A percentile compares a stretch with the other conserved stretches of the same genome.
phyloP scores from a whole-genome alignment of 495 filamentous ascomycete species.

The Hypoxylon intermedium region DNA sequence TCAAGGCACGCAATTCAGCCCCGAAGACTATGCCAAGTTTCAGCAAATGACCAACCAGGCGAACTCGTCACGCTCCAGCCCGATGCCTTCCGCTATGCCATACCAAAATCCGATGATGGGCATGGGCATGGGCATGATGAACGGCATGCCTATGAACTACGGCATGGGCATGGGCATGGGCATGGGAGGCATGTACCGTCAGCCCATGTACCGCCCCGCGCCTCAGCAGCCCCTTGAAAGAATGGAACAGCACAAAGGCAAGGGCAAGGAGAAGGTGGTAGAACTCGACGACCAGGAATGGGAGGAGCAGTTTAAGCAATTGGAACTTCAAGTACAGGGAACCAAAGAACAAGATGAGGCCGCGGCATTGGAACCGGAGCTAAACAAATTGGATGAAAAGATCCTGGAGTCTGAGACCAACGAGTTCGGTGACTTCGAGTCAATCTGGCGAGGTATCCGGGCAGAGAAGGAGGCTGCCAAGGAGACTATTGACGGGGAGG shows the following conservation, averaged over 20 bases:
- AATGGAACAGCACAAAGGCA: conserved; percentile 60
- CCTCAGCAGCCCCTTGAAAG: conserved; percentile 55
- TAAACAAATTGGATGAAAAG: conserved; percentile 80
- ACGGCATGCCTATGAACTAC: conserved; percentile 40
- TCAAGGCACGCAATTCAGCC: conserved; percentile 69
- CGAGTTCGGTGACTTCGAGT: conserved; percentile 84
- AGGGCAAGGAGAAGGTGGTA: conserved; percentile 89
- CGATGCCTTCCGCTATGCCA: conserved; percentile 42
- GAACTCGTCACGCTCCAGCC: conserved; percentile 59
- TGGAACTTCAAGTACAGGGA: conserved; percentile 74
- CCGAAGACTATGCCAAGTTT: conserved; percentile 86
- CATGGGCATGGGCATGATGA: conserved; percentile 54
- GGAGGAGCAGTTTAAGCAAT: conserved; percentile 93
- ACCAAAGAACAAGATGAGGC: conserved; percentile 68
- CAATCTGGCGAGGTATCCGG: conserved; percentile 85
- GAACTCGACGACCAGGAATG: conserved; percentile 93
- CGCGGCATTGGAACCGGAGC: conserved; percentile 82
- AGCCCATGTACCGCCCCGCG: conserved; percentile 62
- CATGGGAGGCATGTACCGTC: conserved; percentile 43
- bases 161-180: conserved; percentile 46
- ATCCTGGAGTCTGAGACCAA: conserved; percentile 61
- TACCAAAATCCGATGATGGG: conserved; percentile 50
- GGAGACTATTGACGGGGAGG: conserved; percentile 70
- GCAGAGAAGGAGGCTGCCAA: conserved; percentile 78
- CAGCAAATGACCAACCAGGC: conserved; percentile 69